These are phyloP conservation scores for Chalara sp. DNA, from an alignment of 2,329 filamentous ascomycete genomes.

Conservation along the genomic window DNA sequence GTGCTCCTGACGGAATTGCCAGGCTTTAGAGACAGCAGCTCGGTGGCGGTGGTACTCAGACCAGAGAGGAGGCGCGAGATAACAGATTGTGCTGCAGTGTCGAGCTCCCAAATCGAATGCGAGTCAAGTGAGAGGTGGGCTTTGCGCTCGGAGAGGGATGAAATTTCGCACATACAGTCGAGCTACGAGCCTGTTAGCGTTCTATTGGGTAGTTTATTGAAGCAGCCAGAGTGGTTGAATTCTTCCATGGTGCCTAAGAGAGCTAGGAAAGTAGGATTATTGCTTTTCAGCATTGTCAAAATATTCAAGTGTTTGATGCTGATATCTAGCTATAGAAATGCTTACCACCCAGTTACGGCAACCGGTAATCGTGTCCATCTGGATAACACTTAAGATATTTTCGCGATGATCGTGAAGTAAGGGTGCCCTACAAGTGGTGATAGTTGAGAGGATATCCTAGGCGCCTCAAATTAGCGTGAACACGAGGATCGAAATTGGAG, in stretches of 20 bases:
- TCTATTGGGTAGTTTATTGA: too few relatives aligned
- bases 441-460: neutral
- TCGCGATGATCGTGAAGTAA: neutral
- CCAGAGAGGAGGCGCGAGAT: neutral
- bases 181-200: too few relatives aligned
- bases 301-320: too few relatives aligned
- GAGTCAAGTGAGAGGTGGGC: neutral
- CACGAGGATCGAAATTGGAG: neutral
- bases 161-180: neutral
- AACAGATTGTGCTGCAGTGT: neutral
- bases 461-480: too few relatives aligned
- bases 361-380: neutral
- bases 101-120: neutral
- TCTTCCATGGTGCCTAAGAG: too few relatives aligned
- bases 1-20: neutral
- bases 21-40: neutral
- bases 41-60: neutral
- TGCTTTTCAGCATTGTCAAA: too few relatives aligned
- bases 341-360: neutral
- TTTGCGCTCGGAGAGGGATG: neutral
- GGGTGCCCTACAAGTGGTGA: neutral
- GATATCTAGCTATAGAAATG: too few relatives aligned
- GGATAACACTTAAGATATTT: neutral
- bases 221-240: too few relatives aligned
- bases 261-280: too few relatives aligned